These are phyloP conservation scores for Amanita pseudoporphyria DNA, from an alignment of 768 basidiomycete genomes.

Conservation along the genomic window DNA sequence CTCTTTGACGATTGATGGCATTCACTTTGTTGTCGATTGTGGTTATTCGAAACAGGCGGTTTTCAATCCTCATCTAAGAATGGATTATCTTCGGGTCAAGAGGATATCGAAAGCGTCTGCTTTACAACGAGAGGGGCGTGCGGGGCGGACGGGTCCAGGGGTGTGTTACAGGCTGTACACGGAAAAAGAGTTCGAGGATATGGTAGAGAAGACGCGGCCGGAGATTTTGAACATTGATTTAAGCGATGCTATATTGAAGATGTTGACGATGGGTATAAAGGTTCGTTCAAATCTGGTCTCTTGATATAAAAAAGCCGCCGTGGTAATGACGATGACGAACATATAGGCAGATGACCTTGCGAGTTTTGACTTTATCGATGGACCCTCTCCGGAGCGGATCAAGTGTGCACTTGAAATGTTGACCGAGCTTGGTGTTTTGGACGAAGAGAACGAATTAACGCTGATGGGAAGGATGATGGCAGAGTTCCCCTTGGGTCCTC, in stretches of 20 bases:
- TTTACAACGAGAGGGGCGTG: conserved; percentile 83
- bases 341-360: conserved; percentile 47
- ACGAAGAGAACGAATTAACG: conserved; percentile 80
- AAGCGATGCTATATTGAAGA: conserved; percentile 78
- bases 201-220: conserved; percentile 87
- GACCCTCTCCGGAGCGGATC: conserved; percentile 82
- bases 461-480: conserved; percentile 78
- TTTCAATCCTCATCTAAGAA: conserved; percentile 84
- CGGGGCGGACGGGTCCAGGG: conserved; percentile 81
- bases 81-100: conserved; percentile 74
- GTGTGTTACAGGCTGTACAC: conserved; percentile 90
- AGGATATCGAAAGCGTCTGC: conserved; percentile 89
- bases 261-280: conserved; percentile 82
- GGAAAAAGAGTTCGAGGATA: conserved; percentile 81
- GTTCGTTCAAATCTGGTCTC: conserved; percentile 18
- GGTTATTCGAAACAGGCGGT: conserved; percentile 91
- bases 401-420: conserved; percentile 85
- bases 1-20: conserved; percentile 85
- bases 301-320: too few species aligned
- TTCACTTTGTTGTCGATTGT: conserved; percentile 88
- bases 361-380: conserved; percentile 69
- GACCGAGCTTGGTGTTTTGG: conserved; percentile 73
- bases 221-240: conserved; percentile 82
- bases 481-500: conserved; percentile 86
- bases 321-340: not conserved